Percentiles rank a stretch among this genome's conserved stretches.
Conservation (phyloP, 106 monocot species). For the Narthecium ossifragum region DNA sequence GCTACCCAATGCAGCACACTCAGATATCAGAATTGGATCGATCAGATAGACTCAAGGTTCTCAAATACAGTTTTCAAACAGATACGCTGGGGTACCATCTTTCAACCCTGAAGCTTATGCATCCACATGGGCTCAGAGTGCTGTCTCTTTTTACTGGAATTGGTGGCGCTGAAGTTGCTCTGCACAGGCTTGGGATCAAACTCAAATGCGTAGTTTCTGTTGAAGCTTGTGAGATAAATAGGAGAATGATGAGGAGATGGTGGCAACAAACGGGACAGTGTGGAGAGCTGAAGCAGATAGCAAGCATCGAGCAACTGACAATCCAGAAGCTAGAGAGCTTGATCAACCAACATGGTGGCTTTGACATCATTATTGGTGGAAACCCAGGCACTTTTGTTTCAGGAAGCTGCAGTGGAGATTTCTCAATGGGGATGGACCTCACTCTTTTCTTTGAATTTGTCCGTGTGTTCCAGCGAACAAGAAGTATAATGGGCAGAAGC, state of each 20-base stretch:
- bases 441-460: conserved; percentile 64
- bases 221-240: conserved; percentile 49
- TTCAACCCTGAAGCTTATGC: conserved; percentile 51
- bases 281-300: conserved; percentile 59
- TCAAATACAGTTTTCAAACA: conserved; percentile 61
- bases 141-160: conserved; percentile 70
- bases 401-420: conserved; percentile 10
- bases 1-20: conserved; percentile 61
- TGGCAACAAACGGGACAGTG: conserved; percentile 52
- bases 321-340: conserved; percentile 33
- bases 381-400: conserved; percentile 23
- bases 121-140: conserved; percentile 59
- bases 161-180: conserved; percentile 61
- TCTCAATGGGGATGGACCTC: conserved; percentile 39
- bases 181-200: conserved; percentile 66
- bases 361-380: conserved; percentile 63
- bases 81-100: conserved; percentile 74
- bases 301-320: conserved; percentile 41
- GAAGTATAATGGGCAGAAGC: conserved; percentile 30
- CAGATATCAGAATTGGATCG: conserved; percentile 23
- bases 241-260: conserved; percentile 62
- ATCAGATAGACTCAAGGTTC: conserved; percentile 30
- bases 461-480: conserved; percentile 61
- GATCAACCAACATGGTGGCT: conserved; percentile 51
- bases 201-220: conserved; percentile 72